Base-by-base conservation (phyloP, 257 asterid species). In the Plectranthus barbatus region DNA sequence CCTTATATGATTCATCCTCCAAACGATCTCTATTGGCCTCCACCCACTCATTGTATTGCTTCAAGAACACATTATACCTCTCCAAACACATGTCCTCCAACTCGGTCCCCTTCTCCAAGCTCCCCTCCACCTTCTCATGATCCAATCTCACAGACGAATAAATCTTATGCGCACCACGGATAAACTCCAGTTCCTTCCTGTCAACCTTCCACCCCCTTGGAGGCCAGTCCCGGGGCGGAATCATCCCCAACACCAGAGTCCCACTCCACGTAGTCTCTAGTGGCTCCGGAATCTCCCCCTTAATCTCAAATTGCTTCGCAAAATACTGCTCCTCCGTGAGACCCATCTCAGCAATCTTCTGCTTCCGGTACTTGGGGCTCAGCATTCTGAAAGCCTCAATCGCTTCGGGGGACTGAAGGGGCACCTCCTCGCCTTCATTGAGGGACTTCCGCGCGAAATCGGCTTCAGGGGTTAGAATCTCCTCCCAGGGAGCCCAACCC, bases 401-500 rank as follows among this genome's bases (percentile, higher is more conserved):
- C 0, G 98, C 64, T 66, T 91, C 98, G 0, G 96, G 96, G 23
- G 83, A 29, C 39, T 86, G 88, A 15, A 91, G 95, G 17, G 98
- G 89, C 7, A 91, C 98, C 64, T 91, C 98, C 45, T 91, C 98
- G 14, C 98, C 98, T 68, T 91, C 98, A 56, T 88, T 88, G 19
- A 91, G 94, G 4, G 98, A 88, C 34, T 70, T 76, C 7, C 98
- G 62, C 0, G 98, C 98, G 45, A 91, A 91, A 51, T 83, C 76
- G 0, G 83, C 98, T 74, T 91, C 98, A 0, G 98, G 98, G 6
- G 96, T 77, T 45, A 91, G 94, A 51, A 91, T 80, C 76, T 91
- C 98, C 60, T 91, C 98, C 98, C 98, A 91, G 0, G 98, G 98
- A 13, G 98, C 98, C 98, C 98, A 91, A 6, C 98, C 98, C 60